Base-by-base conservation (phyloP, 106 monocot species). In the Platanthera guangdongensis region DNA sequence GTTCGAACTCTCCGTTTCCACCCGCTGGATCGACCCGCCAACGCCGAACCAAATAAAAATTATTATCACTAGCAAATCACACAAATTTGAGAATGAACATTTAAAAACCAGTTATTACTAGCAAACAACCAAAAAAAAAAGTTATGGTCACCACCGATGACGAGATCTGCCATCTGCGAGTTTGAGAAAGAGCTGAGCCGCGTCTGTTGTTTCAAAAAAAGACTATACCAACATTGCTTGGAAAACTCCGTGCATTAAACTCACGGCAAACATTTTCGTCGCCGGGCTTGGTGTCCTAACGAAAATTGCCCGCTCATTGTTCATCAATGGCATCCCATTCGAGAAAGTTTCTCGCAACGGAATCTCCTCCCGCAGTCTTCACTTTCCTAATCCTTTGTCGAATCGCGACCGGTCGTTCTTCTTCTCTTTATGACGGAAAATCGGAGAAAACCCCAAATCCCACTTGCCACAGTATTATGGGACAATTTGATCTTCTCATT, bases 371-470 rank as follows among this genome's bases (percentile, higher is more conserved):
- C 55, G 52, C 0, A 80, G 57, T 25, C 82, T 80, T 78, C 77
- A 81, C 62, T 84, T 88, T 81, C 81, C 86, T 9, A 84, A 0
- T 87, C 86, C 2, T 86, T 85, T 22, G 78, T 8, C 1, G 94
- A 89, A 8, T 81, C 80, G 5, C 14, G 62, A 70, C 10, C 86
- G 83, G 46, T 75, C 76, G 8, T 9, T 28, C 68, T 88, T 88
- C 82, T 88, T 92, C 25, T 77, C 88, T 74, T 88, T 92, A 5
- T n/a, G n/a, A n/a, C n/a, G n/a, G n/a, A n/a, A n/a, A n/a, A n/a
- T n/a, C n/a, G n/a, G n/a, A n/a, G n/a, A n/a, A n/a, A n/a, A n/a
- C n/a, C n/a, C n/a, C n/a, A n/a, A n/a, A n/a, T n/a, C n/a, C n/a
- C n/a, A n/a, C n/a, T n/a, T n/a, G n/a, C 59, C 71, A 16, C 95